These are phyloP conservation scores for Phragmites australis DNA, from an alignment of 176 grass and related monocot genomes.

Conservation along the genomic window DNA sequence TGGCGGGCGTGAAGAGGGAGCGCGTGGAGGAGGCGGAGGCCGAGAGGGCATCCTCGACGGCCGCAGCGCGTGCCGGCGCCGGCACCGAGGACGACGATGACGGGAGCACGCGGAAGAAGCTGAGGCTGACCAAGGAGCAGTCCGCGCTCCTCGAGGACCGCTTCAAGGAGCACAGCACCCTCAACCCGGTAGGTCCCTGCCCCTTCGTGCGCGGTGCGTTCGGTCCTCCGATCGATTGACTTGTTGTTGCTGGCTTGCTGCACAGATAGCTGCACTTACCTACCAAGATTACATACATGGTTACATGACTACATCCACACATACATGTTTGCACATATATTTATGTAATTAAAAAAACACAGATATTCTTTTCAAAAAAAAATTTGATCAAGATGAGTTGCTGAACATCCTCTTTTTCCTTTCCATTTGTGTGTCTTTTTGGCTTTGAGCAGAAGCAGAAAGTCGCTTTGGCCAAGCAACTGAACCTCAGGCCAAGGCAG, in stretches of 20 bases:
- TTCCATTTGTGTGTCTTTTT: conserved; percentile 29
- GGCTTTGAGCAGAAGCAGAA: conserved; percentile 87
- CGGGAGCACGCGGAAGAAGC: conserved; percentile 82
- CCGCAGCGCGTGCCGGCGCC: background rate
- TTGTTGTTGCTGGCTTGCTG: background rate
- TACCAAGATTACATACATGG: background rate
- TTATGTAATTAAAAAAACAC: background rate
- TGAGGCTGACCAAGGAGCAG: conserved; percentile 95
- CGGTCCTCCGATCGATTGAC: conserved; percentile 10
- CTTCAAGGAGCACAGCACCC: conserved; percentile 95
- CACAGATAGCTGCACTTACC: conserved; percentile 28
- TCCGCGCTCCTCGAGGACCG: conserved; percentile 86
- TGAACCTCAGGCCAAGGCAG: conserved; percentile 90
- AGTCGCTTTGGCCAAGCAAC: conserved; percentile 82
- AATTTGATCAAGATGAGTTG: background rate
- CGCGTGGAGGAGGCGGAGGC: conserved; percentile 56
- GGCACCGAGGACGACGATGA: conserved; percentile 78
- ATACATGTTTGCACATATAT: background rate
- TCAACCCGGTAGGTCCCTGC: conserved; percentile 70
- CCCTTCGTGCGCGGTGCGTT: conserved; percentile 10
- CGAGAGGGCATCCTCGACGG: conserved; percentile 59
- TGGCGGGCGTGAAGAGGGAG: conserved; percentile 53
- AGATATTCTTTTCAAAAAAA: background rate
- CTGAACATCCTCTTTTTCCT: conserved; percentile 25
- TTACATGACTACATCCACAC: background rate